phyloP scores from a whole-genome alignment of 1,284 basidiomycete species.

The Pascua sp. region DNA sequence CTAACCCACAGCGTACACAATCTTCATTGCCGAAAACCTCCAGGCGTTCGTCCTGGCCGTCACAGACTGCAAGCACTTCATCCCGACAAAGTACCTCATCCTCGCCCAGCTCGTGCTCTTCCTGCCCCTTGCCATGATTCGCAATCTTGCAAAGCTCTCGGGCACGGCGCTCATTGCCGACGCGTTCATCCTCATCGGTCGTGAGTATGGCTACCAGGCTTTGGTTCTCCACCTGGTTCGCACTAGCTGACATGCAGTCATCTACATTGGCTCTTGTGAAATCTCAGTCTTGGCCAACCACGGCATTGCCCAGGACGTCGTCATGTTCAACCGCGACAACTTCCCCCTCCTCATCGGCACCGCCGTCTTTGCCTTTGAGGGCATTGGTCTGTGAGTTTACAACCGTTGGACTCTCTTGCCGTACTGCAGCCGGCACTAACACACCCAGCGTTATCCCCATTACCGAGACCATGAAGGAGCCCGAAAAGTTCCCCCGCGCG shows the following conservation, averaged over 20 bases:
- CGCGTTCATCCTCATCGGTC: conserved; percentile 86
- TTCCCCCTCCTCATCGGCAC: conserved; percentile 94
- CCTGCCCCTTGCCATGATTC: conserved; percentile 76
- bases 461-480: conserved; percentile 91
- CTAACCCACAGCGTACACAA: conserved; percentile 70
- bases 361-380: conserved; percentile 97
- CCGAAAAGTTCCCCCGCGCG: conserved; percentile 83
- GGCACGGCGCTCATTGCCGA: conserved; percentile 90
- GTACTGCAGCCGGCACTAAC: neutral
- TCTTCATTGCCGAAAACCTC: conserved; percentile 92
- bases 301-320: conserved; percentile 72
- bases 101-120: conserved; percentile 79
- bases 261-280: conserved; percentile 84
- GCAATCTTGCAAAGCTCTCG: conserved; percentile 88
- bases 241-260: conserved; percentile 47
- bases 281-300: conserved; percentile 60
- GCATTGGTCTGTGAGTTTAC: conserved; percentile 78
- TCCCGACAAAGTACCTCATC: conserved; percentile 78
- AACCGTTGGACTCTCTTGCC: neutral
- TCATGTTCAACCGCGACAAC: conserved; percentile 80
- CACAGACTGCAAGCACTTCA: conserved; percentile 67
- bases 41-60: conserved; percentile 82
- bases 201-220: conserved; percentile 39
- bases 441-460: conserved; percentile 75
- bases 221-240: too few relatives aligned